A percentile compares a stretch with the other conserved stretches of the same genome.
phyloP scores from a whole-genome alignment of 805 yeast genomes.

The Saturnispora quitensis region DNA sequence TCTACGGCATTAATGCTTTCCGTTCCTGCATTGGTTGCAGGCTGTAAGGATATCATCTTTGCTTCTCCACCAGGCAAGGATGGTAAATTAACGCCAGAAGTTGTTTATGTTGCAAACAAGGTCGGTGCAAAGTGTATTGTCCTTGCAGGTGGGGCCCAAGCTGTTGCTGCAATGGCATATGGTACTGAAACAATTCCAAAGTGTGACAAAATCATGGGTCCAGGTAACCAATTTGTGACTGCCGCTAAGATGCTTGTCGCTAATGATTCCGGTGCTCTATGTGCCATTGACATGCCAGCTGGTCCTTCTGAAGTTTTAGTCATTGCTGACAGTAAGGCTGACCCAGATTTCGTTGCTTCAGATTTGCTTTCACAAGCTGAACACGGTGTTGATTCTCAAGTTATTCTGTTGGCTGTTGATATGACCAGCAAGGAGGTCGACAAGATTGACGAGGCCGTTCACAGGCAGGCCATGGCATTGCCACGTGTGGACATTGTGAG shows the following conservation, averaged over 20 bases:
- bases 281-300: conserved; percentile 99
- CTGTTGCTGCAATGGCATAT: conserved; percentile 97
- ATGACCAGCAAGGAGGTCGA: conserved; percentile 51
- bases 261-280: conserved; percentile 89
- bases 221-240: conserved; percentile 98
- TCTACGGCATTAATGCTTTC: conserved; percentile 98
- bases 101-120: conserved; percentile 93
- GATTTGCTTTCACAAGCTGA: conserved; percentile 97
- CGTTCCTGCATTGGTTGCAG: conserved; percentile 97
- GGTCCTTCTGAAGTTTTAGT: conserved; percentile 98
- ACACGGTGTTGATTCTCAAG: conserved; percentile 98
- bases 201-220: conserved; percentile 95
- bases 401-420: conserved; percentile 76
- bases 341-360: conserved; percentile 94
- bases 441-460: conserved; percentile 73
- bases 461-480: conserved; percentile 69
- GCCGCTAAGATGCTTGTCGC: conserved; percentile 98
- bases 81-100: conserved; percentile 93
- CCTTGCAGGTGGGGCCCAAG: conserved; percentile 99
- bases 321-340: conserved; percentile 81
- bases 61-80: conserved; percentile 96
- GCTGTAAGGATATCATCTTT: conserved; percentile 81
- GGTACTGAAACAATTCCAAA: conserved; percentile 91
- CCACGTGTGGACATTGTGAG: conserved; percentile 93
- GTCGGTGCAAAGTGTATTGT: conserved; percentile 87